Evolutionary conservation across 352 stramenopile genomes (phyloP).

Genomic region (Globisporangium echinulatum): DNA sequence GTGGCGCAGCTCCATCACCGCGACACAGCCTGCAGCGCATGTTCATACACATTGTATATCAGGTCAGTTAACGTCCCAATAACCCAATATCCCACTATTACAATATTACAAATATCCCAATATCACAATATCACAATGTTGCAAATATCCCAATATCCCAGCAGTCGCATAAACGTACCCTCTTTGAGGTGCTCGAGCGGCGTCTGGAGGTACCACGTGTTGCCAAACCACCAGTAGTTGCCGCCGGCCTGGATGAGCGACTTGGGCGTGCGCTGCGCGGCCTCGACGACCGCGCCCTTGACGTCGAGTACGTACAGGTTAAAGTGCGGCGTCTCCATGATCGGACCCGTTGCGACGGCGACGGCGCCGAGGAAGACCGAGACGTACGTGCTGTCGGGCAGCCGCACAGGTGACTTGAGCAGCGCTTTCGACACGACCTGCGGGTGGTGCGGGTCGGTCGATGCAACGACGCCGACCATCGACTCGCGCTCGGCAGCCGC

Average conservation of each 20-base stretch:
- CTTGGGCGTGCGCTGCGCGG: slow-evolving; percentile 71
- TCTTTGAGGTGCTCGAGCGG: slow-evolving; percentile 83
- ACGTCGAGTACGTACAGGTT: slow-evolving; percentile 82
- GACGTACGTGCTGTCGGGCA: slow-evolving; percentile 80
- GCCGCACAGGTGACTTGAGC: slow-evolving; percentile 38
- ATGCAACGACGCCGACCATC: slow-evolving; percentile 13
- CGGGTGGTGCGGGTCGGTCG: slow-evolving; percentile 15
- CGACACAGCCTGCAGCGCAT: slow-evolving; percentile 56
- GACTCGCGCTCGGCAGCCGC: slow-evolving; percentile 16
- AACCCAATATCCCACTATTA: too few relatives aligned
- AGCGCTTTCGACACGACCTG: slow-evolving; percentile 22
- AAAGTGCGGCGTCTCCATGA: slow-evolving; percentile 87
- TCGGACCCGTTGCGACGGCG: slow-evolving; percentile 70
- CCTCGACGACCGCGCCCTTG: slow-evolving; percentile 63
- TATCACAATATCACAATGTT: neutral
- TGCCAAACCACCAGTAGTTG: slow-evolving; percentile 88
- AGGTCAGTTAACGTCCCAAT: neutral
- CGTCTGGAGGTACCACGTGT: slow-evolving; percentile 84
- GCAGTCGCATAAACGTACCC: slow-evolving; percentile 32
- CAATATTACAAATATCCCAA: too few relatives aligned
- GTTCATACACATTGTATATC: slow-evolving; percentile 3
- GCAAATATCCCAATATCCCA: neutral
- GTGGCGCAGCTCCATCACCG: slow-evolving; percentile 83
- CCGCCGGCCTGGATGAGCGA: slow-evolving; percentile 80
- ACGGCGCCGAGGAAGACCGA: slow-evolving; percentile 80